Evolutionary conservation across 2,329 filamentous ascomycete genomes (phyloP).

Genomic region (Ceratocystis alfenasii): DNA sequence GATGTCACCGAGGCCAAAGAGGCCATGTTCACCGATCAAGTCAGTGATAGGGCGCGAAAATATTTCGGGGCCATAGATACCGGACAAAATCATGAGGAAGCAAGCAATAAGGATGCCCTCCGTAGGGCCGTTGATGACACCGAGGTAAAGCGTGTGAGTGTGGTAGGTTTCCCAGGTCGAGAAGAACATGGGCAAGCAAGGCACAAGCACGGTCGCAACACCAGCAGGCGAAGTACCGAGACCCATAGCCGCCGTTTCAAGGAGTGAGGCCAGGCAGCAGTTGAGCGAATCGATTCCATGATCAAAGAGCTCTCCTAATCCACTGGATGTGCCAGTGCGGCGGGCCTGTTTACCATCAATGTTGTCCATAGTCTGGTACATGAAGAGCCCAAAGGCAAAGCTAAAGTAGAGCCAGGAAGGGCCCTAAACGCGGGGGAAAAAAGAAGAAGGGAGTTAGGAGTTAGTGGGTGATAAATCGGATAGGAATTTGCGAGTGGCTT

Average conservation of each 20-base stretch:
- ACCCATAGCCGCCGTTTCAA: conserved; percentile 88
- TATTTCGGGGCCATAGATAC: conserved; percentile 75
- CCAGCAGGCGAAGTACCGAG: conserved; percentile 73
- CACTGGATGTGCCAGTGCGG: conserved; percentile 86
- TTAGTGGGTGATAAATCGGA: conserved; percentile 13
- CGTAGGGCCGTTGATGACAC: conserved; percentile 92
- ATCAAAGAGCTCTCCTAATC: conserved; percentile 91
- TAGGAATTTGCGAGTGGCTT: conserved; percentile 30
- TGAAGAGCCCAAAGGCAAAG: conserved; percentile 91
- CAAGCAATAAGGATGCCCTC: conserved; percentile 88
- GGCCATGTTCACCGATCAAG: conserved; percentile 45
- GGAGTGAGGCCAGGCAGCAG: conserved; percentile 81
- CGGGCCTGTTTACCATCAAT: conserved; percentile 96
- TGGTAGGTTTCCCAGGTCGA: conserved; percentile 99
- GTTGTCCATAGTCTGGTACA: conserved; percentile 99
- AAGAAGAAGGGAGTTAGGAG: conserved; percentile 19
- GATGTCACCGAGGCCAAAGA: conserved; percentile 41
- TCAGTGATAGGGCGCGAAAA: conserved; percentile 68
- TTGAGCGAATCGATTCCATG: conserved; percentile 98
- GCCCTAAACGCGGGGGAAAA: conserved; percentile 39
- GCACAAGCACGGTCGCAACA: conserved; percentile 81
- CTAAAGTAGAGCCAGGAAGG: conserved; percentile 91
- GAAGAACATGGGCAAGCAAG: conserved; percentile 96
- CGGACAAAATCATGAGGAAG: conserved; percentile 72
- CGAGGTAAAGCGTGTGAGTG: conserved; percentile 91